A percentile compares a stretch with the other conserved stretches of the same genome.
Evolutionary conservation across 495 filamentous ascomycete species (phyloP).

Genomic region (Talaromyces borbonicus): DNA sequence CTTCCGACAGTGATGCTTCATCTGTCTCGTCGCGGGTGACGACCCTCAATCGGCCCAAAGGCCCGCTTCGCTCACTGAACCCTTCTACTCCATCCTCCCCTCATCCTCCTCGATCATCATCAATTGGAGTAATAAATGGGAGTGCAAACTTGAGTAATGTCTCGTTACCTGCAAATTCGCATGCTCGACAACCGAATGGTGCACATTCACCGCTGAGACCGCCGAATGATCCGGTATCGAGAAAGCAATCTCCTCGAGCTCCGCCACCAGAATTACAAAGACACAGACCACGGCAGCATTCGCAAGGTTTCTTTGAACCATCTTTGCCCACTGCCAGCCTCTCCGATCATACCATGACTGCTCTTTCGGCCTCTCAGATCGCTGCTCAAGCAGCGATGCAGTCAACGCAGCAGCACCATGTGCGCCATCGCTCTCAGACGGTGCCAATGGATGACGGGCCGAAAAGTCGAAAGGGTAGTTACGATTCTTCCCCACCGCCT

Average conservation of each 20-base stretch:
- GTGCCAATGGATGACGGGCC: slow-evolving; percentile 33
- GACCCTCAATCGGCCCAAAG: slow-evolving; percentile 26
- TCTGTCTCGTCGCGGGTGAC: slow-evolving; percentile 38
- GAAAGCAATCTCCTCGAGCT: slow-evolving; percentile 31
- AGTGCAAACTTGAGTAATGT: slow-evolving; percentile 21
- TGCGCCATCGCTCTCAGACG: slow-evolving; percentile 64
- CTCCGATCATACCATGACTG: slow-evolving; percentile 34
- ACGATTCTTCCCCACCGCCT: slow-evolving; percentile 26
- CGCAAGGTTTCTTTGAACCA: slow-evolving; percentile 85
- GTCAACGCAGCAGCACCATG: slow-evolving; percentile 45
- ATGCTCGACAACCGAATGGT: slow-evolving; percentile 16
- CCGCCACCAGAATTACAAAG: slow-evolving; percentile 25
- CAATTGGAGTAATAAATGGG: slow-evolving; percentile 14
- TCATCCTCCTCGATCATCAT: slow-evolving; percentile 27
- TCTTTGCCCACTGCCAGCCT: slow-evolving; percentile 61
- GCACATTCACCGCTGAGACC: slow-evolving; percentile 28
- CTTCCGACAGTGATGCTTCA: slow-evolving; percentile 45
- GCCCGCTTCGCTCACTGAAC: slow-evolving; percentile 12
- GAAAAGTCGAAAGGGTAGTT: slow-evolving; percentile 28
- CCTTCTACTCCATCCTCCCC: slow-evolving; percentile 25
- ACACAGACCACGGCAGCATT: slow-evolving; percentile 53
- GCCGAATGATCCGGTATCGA: slow-evolving; percentile 27
- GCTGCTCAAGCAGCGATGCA: slow-evolving; percentile 89
- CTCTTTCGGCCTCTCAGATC: slow-evolving; percentile 70
- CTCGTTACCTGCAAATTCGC: slow-evolving; percentile 18